These are phyloP conservation scores for Boletus edulis DNA, from an alignment of 768 basidiomycete species.

Conservation along the genomic window DNA sequence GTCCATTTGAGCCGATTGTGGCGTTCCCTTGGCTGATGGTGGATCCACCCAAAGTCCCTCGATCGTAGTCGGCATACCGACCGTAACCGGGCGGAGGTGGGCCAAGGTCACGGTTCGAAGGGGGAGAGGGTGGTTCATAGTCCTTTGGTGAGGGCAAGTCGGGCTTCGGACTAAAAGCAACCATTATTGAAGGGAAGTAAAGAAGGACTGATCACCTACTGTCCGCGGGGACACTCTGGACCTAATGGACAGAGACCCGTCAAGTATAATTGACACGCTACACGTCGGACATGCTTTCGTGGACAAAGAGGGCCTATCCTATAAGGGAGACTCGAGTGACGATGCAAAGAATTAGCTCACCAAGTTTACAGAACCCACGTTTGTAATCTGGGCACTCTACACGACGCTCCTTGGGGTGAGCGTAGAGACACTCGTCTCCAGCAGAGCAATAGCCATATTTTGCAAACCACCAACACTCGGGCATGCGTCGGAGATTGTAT, in stretches of 20 bases:
- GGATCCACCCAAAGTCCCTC: slow-evolving; percentile 39
- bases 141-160: slow-evolving; percentile 64
- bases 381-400: slow-evolving; percentile 96
- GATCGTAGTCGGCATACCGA: slow-evolving; percentile 76
- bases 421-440: slow-evolving; percentile 96
- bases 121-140: slow-evolving; percentile 75
- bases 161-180: slow-evolving; percentile 66
- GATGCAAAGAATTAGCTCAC: slow-evolving; percentile 42
- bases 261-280: slow-evolving; percentile 87
- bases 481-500: slow-evolving; percentile 97
- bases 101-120: slow-evolving; percentile 75
- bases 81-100: slow-evolving; percentile 93
- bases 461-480: slow-evolving; percentile 98
- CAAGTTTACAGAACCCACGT: slow-evolving; percentile 92
- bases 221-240: slow-evolving; percentile 81
- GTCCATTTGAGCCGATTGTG: slow-evolving; percentile 33
- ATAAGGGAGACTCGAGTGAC: slow-evolving; percentile 8
- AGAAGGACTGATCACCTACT: slow-evolving; percentile 53
- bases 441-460: slow-evolving; percentile 97
- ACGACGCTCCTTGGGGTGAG: slow-evolving; percentile 87
- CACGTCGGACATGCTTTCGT: slow-evolving; percentile 88
- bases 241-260: slow-evolving; percentile 94
- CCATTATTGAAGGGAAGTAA: slow-evolving; percentile 6
- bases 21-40: slow-evolving; percentile 24
- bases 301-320: slow-evolving; percentile 78